Conservation (phyloP, 1,284 basidiomycete genomes). For the Leucoagaricus sp. region DNA sequence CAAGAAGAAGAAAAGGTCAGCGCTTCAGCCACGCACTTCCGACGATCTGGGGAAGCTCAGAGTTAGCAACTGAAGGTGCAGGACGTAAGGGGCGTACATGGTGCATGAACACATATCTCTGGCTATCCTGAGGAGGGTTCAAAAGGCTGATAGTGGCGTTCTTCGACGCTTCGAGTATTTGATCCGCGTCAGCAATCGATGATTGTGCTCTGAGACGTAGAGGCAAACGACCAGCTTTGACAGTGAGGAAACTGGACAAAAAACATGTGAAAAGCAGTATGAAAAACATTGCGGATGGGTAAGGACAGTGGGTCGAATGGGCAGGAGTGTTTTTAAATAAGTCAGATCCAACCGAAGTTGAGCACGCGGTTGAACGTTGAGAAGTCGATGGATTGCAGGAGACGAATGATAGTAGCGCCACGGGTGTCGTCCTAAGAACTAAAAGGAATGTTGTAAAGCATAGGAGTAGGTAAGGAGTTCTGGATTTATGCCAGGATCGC, state of each 20-base stretch:
- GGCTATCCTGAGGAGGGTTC: constrained; percentile 33
- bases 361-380: constrained; percentile 9
- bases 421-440: constrained; percentile 6
- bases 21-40: constrained; percentile 40
- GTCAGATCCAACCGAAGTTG: background rate
- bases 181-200: background rate
- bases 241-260: background rate
- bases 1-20: background rate
- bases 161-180: background rate
- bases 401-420: constrained; percentile 4
- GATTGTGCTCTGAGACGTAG: background rate
- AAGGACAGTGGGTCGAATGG: constrained; percentile 7
- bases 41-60: constrained; percentile 36
- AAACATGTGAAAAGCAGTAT: background rate
- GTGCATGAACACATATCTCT: constrained; percentile 51
- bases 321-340: constrained; percentile 5
- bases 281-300: constrained; percentile 1
- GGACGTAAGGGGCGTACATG: constrained; percentile 32
- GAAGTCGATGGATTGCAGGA: constrained; percentile 6
- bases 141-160: background rate
- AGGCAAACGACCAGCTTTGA: background rate
- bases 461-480: constrained; percentile 3
- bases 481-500: background rate
- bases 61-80: constrained; percentile 2
- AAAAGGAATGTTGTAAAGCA: background rate